Evolutionary conservation across 1,284 basidiomycete genomes (phyloP), one percentile per base, ranked within the genome.

Genomic region (Ganoderma meredithae): DNA sequence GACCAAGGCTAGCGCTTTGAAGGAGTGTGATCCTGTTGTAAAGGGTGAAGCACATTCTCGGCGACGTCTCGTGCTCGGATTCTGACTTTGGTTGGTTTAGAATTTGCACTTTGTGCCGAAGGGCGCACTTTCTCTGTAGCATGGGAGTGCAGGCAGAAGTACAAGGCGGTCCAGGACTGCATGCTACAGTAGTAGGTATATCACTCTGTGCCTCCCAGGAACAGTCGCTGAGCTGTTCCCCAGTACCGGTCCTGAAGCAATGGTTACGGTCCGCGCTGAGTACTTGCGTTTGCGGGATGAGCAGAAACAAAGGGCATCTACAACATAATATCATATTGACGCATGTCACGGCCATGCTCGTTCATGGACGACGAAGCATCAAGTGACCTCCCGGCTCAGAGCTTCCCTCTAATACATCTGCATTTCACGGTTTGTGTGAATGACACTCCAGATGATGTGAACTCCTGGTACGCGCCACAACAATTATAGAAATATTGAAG

Each of bases 51-150:
- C 6, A 64, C 78, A 62, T 27, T 39, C 53, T 39, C 10, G 3
- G 22, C 36, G 31, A 12, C 17, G 22, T 19, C 36, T 40, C 27
- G n/a, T n/a, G 55, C 7, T 8, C 56, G n/a, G 31, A n/a, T 39
- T 2, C n/a, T n/a, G 36, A 39, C 33, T 39, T 10, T 25, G 10
- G 12, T 19, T 13, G 13, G 58, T 63, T 22, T 77, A 97, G 95
- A 87, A 44, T 97, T 97, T 76, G 95, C 95, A 25, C 85, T 89
- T 25, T 97, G 95, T 78, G 90, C 93, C 0, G 84, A 86, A 58
- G 95, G 95, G 8, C 88, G 95, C 19, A 95, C 92, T 1, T 81
- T 97, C 67, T 92, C 94, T 2, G 89, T 96, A 31, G 91, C 91
- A 12, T 97, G 95, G 91, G 87, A 89, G 40, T 97, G 95, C 77